Evolutionary conservation across 805 yeast genomes (phyloP).

Genomic region (Yamadazyma takamatsuzukensis): DNA sequence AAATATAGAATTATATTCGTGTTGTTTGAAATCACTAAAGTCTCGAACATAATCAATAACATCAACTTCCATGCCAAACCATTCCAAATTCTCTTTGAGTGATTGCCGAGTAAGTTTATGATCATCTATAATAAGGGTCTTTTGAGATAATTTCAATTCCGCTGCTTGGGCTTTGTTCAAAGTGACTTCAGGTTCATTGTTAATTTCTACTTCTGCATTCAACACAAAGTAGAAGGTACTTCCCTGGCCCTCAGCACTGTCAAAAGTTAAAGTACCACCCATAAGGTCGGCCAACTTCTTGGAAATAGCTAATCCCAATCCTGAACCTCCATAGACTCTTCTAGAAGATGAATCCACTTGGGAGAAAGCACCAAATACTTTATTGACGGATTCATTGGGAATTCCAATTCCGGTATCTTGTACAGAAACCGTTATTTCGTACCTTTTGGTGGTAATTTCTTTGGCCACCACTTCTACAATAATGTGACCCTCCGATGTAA

Average conservation of each 20-base stretch:
- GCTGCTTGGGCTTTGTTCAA: slow-evolving; percentile 1
- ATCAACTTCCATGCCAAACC: slow-evolving; percentile 31
- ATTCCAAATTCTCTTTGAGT: slow-evolving; percentile 28
- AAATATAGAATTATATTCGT: slow-evolving; percentile 17
- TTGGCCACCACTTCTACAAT: slow-evolving; percentile 32
- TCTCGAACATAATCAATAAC: slow-evolving; percentile 15
- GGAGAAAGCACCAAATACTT: slow-evolving; percentile 50
- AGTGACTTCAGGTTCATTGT: slow-evolving; percentile 16
- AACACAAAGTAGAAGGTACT: slow-evolving; percentile 42
- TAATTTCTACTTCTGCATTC: slow-evolving; percentile 23
- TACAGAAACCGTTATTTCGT: slow-evolving; percentile 38
- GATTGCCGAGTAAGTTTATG: slow-evolving; percentile 29
- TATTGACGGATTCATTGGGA: slow-evolving; percentile 38
- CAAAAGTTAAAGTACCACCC: slow-evolving; percentile 46
- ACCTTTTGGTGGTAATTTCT: slow-evolving; percentile 23
- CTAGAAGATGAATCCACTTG: slow-evolving; percentile 56
- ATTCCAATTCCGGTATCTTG: slow-evolving; percentile 55
- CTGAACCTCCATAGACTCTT: slow-evolving; percentile 51
- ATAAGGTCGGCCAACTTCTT: slow-evolving; percentile 46
- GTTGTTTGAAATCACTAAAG: slow-evolving; percentile 7
- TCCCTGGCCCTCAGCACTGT: slow-evolving; percentile 45
- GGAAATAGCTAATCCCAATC: slow-evolving; percentile 47
- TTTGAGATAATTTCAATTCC: no score
- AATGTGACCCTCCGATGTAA: slow-evolving; percentile 43
- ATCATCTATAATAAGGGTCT: slow-evolving; percentile 29